A percentile compares a stretch with the other conserved stretches of the same genome.
Conservation (phyloP, 2,329 filamentous ascomycete genomes). For the Ophiostoma sp. region DNA sequence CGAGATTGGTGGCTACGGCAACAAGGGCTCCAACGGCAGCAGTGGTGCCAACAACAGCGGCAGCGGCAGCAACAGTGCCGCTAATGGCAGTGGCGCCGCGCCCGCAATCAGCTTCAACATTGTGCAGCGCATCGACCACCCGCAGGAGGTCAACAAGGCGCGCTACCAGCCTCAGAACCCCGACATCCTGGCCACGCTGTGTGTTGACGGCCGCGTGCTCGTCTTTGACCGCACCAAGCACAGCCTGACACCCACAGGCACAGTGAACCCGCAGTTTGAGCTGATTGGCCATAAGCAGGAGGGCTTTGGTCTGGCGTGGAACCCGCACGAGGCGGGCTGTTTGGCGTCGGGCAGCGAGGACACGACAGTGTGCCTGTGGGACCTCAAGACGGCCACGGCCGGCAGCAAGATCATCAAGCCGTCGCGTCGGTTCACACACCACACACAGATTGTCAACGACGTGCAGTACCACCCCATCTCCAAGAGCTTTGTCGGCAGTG, state of each 20-base stretch:
- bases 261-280: slow-evolving; percentile 75
- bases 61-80: slow-evolving; percentile 47
- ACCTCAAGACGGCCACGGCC: slow-evolving; percentile 62
- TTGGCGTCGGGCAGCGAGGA: slow-evolving; percentile 91
- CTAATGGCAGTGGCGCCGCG: slow-evolving; percentile 55
- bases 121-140: slow-evolving; percentile 93
- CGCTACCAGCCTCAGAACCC: slow-evolving; percentile 97
- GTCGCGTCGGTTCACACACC: slow-evolving; percentile 73
- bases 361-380: slow-evolving; percentile 87
- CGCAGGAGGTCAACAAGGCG: slow-evolving; percentile 96
- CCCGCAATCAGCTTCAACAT: slow-evolving; percentile 80
- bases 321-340: slow-evolving; percentile 71
- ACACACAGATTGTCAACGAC: slow-evolving; percentile 89
- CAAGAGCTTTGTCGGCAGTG: slow-evolving; percentile 78
- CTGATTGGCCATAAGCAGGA: slow-evolving; percentile 80
- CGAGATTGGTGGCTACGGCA: slow-evolving; percentile 90
- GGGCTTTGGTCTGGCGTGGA: slow-evolving; percentile 93
- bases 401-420: slow-evolving; percentile 66
- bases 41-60: slow-evolving; percentile 16
- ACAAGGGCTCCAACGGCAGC: slow-evolving; percentile 36
- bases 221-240: slow-evolving; percentile 97
- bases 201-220: slow-evolving; percentile 78
- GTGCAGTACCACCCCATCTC: slow-evolving; percentile 91
- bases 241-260: slow-evolving; percentile 66
- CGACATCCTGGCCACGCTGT: slow-evolving; percentile 91